Evolutionary conservation across 768 basidiomycete genomes (phyloP), one percentile per base, ranked within the genome.

Genomic region (Clitopilus hobsonii): DNA sequence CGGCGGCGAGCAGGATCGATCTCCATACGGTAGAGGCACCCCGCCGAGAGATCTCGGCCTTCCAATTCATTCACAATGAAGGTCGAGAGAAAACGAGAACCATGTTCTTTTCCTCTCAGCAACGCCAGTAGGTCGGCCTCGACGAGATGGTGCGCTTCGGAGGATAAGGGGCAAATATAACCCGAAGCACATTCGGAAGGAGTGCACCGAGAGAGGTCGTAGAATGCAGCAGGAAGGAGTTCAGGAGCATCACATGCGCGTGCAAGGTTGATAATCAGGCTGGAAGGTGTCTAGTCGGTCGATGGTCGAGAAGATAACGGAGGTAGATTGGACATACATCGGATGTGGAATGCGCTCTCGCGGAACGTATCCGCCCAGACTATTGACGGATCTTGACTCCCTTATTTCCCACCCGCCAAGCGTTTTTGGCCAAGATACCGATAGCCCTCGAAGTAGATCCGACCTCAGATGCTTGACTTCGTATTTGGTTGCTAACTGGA

Each of bases 11-110:
- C 57, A 2, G 72, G 67, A 58, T 81, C 74, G 7, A 70, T 54
- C 30, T 84, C 79, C 62, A 74, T 71, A n/a, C 71, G 71, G 61
- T 81, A 71, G 10, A 78, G 58, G 63, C 88, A 89, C 56, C 63
- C 63, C 7, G 63, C 32, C 13, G 81, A 78, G 16, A 83, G 73
- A 30, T 75, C 66, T 56, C 89, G 75, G 48, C 84, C 83, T 71
- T 90, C 88, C 20, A 90, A 76, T 57, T 89, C 80, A 62, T 84
- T 84, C 52, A 85, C 84, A 61, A 91, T 80, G 65, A 91, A 91
- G 7, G 85, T 86, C 10, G 88, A 89, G 52, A 91, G 80, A 68
- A 82, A 90, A 38, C 88, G 83, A 8, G 86, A 83, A 10, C 81
- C 78, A 52, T 85, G 80, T 69, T 91, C 88, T 53, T 87, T 84